A percentile compares a stretch with the other conserved stretches of the same genome.
Evolutionary conservation across 2,329 filamentous ascomycete species (phyloP).

Genomic region (Periconia digitata): DNA sequence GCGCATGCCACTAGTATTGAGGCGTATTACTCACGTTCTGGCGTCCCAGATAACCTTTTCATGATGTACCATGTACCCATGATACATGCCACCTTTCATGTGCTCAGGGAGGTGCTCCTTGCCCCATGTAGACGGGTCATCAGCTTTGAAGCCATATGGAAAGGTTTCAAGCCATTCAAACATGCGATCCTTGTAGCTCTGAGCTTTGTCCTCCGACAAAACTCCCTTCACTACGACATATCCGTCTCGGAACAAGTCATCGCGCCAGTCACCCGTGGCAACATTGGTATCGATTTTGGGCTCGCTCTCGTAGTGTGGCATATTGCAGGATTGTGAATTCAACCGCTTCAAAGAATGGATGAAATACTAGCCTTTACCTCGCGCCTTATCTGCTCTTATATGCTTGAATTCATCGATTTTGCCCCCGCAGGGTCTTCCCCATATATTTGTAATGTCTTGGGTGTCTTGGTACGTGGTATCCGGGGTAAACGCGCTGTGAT

Average conservation of each 20-base stretch:
- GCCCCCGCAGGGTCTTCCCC: neutral
- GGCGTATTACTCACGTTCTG: slow-evolving; percentile 42
- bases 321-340: slow-evolving; percentile 2
- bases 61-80: slow-evolving; percentile 40
- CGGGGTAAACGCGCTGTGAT: neutral
- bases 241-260: slow-evolving; percentile 26
- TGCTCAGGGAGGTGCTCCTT: slow-evolving; percentile 38
- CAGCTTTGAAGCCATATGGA: slow-evolving; percentile 42
- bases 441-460: neutral
- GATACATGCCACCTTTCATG: slow-evolving; percentile 46
- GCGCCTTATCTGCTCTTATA: neutral
- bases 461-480: neutral
- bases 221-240: slow-evolving; percentile 47
- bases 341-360: neutral
- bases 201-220: slow-evolving; percentile 42
- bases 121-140: slow-evolving; percentile 39
- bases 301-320: slow-evolving; percentile 10
- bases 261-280: slow-evolving; percentile 6
- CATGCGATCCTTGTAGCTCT: slow-evolving; percentile 45
- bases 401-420: neutral
- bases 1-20: slow-evolving; percentile 41
- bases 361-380: neutral
- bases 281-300: slow-evolving; percentile 13
- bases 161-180: slow-evolving; percentile 49
- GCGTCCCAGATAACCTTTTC: slow-evolving; percentile 49